Conservation (phyloP, 352 stramenopile species). For the Pythium rhizo-oryzae region DNA sequence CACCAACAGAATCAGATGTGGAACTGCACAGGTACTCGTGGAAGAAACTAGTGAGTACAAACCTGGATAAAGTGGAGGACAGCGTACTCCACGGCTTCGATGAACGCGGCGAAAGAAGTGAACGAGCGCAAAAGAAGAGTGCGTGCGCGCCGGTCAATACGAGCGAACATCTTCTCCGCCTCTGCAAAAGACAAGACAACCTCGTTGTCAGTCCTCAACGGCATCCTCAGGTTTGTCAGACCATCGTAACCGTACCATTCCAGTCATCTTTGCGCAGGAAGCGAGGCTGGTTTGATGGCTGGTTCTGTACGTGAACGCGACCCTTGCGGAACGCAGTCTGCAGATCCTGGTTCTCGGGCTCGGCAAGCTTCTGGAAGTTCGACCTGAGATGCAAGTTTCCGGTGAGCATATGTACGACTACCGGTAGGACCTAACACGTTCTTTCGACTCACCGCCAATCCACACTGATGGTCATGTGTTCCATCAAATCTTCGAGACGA, state of each 20-base stretch:
- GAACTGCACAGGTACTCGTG: background rate
- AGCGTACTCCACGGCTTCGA: conserved; percentile 79
- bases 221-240: background rate
- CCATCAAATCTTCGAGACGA: conserved; percentile 81
- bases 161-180: conserved; percentile 79
- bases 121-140: conserved; percentile 75
- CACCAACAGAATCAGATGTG: background rate
- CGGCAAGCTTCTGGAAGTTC: conserved; percentile 84
- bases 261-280: conserved; percentile 66
- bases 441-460: conserved; percentile 71
- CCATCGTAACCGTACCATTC: conserved; percentile 46
- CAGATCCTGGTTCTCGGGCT: conserved; percentile 73
- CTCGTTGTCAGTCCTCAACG: background rate
- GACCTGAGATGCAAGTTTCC: conserved; percentile 42
- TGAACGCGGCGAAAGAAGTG: conserved; percentile 63
- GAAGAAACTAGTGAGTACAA: background rate
- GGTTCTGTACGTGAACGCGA: conserved; percentile 37
- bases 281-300: conserved; percentile 40
- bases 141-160: conserved; percentile 70
- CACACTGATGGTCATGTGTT: conserved; percentile 86
- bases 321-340: conserved; percentile 77
- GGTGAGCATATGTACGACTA: background rate
- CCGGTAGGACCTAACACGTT: background rate
- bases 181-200: conserved; percentile 31
- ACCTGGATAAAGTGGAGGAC: conserved; percentile 86